Base-by-base conservation (phyloP, 2,329 filamentous ascomycete species). In the Colletotrichum costaricense region DNA sequence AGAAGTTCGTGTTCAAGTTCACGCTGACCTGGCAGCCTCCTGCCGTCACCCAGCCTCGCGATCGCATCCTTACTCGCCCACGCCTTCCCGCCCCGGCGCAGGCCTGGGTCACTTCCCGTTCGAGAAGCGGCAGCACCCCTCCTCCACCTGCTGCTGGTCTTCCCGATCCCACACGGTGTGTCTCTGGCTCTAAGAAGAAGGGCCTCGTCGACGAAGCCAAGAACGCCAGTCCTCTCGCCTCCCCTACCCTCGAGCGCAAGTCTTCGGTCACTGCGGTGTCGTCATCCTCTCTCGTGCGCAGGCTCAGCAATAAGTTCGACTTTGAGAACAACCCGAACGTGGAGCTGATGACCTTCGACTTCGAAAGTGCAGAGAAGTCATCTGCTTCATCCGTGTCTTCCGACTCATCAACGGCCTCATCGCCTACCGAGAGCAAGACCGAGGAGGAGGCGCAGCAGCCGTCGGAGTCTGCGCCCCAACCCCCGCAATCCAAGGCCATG, bases 21-120 rank as follows among this genome's bases (percentile, higher is more conserved):
- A 90, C 92, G 11, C 87, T 95, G 2, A 92, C 93, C 73, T 93
- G 90, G 87, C 87, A 91, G 54, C 83, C 87, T 62, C 79, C 83
- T 6, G 88, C 88, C 28, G 81, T 86, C 24, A 86, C 88, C 75
- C 86, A 89, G 65, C 84, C 86, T 0, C 89, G 88, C 3, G 89
- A 92, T 54, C 89, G 91, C 3, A 87, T 92, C n/a, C 85, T 95
- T 24, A 87, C 87, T 26, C 88, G 91, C 5, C 94, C 94, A 1
- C 88, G 92, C 14, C 87, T 97, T 4, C 94, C 94, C 0, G 86
- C 87, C 3, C 89, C 93, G 0, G 93, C 94, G 0, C 93, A 96
- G 77, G 85, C 88, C 14, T 88, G 90, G 70, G 84, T 95, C 12
- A 85, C 82, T 30, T 81, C 81, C 2, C 81, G 84, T 12, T 74